Evolutionary conservation across 2,329 filamentous ascomycete species (phyloP).

Genomic region (Emmonsia crescens): DNA sequence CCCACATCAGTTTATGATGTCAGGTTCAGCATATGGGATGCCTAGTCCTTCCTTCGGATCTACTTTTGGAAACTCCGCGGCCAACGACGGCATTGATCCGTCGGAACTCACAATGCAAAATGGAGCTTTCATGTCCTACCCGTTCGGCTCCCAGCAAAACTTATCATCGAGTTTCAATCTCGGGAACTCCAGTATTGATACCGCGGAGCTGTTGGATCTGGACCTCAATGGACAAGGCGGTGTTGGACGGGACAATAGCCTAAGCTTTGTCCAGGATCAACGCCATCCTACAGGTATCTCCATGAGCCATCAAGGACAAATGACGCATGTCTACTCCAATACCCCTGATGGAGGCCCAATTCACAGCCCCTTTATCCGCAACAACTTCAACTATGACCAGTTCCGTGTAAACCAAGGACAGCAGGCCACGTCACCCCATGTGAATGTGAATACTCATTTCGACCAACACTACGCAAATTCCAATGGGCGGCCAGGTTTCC

Average conservation of each 20-base stretch:
- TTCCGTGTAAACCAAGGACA: constrained; percentile 58
- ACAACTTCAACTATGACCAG: constrained; percentile 63
- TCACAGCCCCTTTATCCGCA: constrained; percentile 73
- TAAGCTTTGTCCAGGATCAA: constrained; percentile 41
- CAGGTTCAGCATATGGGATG: constrained; percentile 41
- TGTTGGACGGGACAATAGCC: constrained; percentile 23
- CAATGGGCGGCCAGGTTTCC: constrained; percentile 51
- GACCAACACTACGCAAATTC: constrained; percentile 54
- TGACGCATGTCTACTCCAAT: constrained; percentile 69
- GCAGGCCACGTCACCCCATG: constrained; percentile 34
- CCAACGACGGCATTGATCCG: constrained; percentile 62
- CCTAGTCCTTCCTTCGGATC: constrained; percentile 39
- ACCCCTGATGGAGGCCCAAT: constrained; percentile 88
- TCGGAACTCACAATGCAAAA: constrained; percentile 67
- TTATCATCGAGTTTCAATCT: constrained; percentile 63
- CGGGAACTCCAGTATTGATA: constrained; percentile 67
- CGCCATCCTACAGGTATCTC: constrained; percentile 42
- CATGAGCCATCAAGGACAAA: constrained; percentile 56
- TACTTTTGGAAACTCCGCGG: constrained; percentile 38
- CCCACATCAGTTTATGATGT: constrained; percentile 38
- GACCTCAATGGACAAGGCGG: constrained; percentile 34
- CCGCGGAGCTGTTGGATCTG: constrained; percentile 74
- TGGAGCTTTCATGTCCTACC: constrained; percentile 41
- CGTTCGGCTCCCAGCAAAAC: constrained; percentile 53
- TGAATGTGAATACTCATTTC: constrained; percentile 34